Base-by-base conservation (phyloP, 768 basidiomycete genomes). In the Mrakia blollopis region DNA sequence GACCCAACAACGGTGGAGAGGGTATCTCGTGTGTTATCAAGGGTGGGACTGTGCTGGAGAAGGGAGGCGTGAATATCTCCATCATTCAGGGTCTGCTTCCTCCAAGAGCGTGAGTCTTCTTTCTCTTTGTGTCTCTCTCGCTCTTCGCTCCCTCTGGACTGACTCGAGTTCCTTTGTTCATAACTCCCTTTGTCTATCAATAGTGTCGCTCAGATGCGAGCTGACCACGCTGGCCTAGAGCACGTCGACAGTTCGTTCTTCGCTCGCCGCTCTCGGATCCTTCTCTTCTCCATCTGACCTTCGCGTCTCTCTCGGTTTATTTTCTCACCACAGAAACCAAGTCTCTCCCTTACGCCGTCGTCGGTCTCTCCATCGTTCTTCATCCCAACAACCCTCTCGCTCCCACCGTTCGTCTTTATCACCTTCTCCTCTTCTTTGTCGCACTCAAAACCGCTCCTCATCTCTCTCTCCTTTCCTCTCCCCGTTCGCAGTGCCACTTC, bases 51-150 rank as follows among this genome's bases (percentile, higher is more conserved):
- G 85, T 92, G 37, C 89, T 98, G 80, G 96, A 98, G 84, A 98
- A 98, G 83, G 96, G 91, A 5, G 96, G 97, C 1, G 93, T 98
- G 67, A 98, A 97, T 85, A 91, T 97, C 80, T 93, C 92, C 11
- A 86, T 98, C 82, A 92, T 98, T 0, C 89, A 98, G 80, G 95
- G 94, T 32, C 85, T 85, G 30, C 89, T 99, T 6, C 92, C 95
- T 0, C 94, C 94, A 0, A 23, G 25, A 16, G 71, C 71, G 32
- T 57, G 57, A 57, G 57, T 57, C 23, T 28, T 8, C 13, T n/a
- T 9, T 25, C 6, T 5, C 23, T 21, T 23, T n/a, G n/a, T n/a
- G n/a, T n/a, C 6, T n/a, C 1, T n/a, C 57, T 28, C n/a, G 14
- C 25, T 57, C 25, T 28, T 28, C 39, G 39, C 14, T 57, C 28